These are phyloP conservation scores for Prunus padus DNA, from an alignment of 306 rosid genomes.

Conservation along the genomic window DNA sequence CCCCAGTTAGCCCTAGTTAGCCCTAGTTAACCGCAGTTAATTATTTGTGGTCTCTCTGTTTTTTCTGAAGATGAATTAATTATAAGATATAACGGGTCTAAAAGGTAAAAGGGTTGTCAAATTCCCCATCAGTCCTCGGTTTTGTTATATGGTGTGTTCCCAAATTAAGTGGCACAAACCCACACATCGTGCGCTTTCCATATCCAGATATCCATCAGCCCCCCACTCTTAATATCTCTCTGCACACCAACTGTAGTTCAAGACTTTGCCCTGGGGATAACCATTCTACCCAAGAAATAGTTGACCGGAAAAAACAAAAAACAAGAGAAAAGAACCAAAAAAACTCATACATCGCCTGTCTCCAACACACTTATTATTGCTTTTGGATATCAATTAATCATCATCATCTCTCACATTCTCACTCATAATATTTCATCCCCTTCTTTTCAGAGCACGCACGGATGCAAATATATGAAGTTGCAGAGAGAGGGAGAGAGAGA, in stretches of 20 bases:
- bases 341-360: background rate
- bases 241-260: background rate
- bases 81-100: background rate
- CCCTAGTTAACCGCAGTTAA: background rate
- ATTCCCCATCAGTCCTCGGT: background rate
- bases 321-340: background rate
- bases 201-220: slow-evolving; percentile 27
- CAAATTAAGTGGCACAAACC: slow-evolving; percentile 44
- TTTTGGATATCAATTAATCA: background rate
- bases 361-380: background rate
- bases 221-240: slow-evolving; percentile 9
- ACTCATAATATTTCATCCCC: background rate
- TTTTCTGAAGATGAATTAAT: background rate
- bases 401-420: background rate
- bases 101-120: background rate
- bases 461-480: background rate
- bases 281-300: background rate
- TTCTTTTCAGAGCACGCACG: background rate
- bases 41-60: background rate
- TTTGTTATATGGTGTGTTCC: slow-evolving; percentile 12
- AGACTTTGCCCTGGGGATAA: slow-evolving; percentile 5
- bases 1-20: background rate
- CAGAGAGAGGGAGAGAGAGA: background rate
- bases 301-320: background rate
- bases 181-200: slow-evolving; percentile 35